phyloP scores from a whole-genome alignment of 768 basidiomycete genomes.

The Hemileccinum impolitum region DNA sequence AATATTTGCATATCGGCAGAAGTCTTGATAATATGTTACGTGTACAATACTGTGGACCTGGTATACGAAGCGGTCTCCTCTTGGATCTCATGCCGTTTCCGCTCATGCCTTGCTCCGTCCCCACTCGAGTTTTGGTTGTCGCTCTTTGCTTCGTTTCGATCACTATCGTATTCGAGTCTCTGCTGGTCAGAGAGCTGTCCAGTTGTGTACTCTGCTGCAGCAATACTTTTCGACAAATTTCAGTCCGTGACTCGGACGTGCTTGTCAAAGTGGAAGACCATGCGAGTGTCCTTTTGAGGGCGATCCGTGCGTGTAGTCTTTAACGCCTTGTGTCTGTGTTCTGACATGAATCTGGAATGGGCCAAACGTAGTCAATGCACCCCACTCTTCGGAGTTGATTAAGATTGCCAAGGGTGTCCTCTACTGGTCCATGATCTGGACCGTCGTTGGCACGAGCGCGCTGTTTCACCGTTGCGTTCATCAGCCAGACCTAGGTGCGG shows the following conservation, averaged over 20 bases:
- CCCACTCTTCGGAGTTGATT: constrained; percentile 16
- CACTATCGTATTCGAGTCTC: constrained; percentile 3
- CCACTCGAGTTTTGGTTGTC: constrained; percentile 11
- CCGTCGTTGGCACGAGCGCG: neutral
- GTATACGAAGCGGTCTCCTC: too few relatives aligned
- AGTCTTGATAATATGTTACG: too few relatives aligned
- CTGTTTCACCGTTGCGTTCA: neutral
- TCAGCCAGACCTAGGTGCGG: neutral
- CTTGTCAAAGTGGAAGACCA: neutral
- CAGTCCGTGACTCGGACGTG: neutral
- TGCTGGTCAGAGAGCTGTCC: constrained; percentile 6
- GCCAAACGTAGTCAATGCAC: constrained; percentile 12
- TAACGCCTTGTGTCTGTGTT: neutral
- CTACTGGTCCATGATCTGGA: constrained; percentile 8
- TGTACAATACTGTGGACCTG: too few relatives aligned
- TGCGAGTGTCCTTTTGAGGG: constrained; percentile 7
- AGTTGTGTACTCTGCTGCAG: neutral
- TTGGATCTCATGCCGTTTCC: neutral
- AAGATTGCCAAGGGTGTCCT: constrained; percentile 10
- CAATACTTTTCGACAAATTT: neutral
- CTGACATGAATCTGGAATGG: neutral
- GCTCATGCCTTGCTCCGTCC: constrained; percentile 5
- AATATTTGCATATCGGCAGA: too few relatives aligned
- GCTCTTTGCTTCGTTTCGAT: constrained; percentile 17
- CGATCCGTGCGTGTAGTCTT: constrained; percentile 9